Base-by-base conservation (phyloP, 2,329 filamentous ascomycete genomes). In the Pseudocercospora fuligena region DNA sequence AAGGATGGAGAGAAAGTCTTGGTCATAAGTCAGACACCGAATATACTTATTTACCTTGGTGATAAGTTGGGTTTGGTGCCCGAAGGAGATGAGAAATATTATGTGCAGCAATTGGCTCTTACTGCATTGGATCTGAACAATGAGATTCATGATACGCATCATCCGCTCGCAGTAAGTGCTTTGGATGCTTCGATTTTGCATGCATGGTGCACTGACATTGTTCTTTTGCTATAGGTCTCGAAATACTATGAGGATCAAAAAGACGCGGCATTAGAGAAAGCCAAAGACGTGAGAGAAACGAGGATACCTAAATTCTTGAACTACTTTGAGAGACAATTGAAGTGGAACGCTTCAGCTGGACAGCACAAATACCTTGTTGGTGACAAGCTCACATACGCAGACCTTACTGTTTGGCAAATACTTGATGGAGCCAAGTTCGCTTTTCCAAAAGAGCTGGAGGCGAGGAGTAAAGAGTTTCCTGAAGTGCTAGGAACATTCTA, bases 231-330 rank as follows among this genome's bases (percentile, higher is more conserved):
- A 16, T 14, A 23, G 23, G n/a, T n/a, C 23, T 61, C 36, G 27
- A 53, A 29, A 57, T 90, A 89, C 76, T 94, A 93, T 73, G 90
- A 93, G 74, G 90, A 93, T 27, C 92, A 94, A 79, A 92, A 90
- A 76, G 80, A 83, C 0, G 91, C 92, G 76, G 83, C 88, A 16
- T 79, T 88, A 74, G 83, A 82, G 66, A 86, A 83, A 68, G 83
- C 86, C 8, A 80, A 80, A 49, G 83, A 88, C 63, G 92, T 89
- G 65, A 80, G 88, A 8, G 79, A 84, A 62, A 84, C 82, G 51
- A 82, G 92, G 1, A 81, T 94, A 33, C 91, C 91, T 19, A 93
- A 92, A 80, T 93, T 89, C 74, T 78, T 94, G 23, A 83, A 79
- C 1, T 93, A 91, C 77, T 91, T 92, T 70, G 87, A 93, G 81